phyloP scores from a whole-genome alignment of 2,329 filamentous ascomycete genomes.

The Fusarium poae region DNA sequence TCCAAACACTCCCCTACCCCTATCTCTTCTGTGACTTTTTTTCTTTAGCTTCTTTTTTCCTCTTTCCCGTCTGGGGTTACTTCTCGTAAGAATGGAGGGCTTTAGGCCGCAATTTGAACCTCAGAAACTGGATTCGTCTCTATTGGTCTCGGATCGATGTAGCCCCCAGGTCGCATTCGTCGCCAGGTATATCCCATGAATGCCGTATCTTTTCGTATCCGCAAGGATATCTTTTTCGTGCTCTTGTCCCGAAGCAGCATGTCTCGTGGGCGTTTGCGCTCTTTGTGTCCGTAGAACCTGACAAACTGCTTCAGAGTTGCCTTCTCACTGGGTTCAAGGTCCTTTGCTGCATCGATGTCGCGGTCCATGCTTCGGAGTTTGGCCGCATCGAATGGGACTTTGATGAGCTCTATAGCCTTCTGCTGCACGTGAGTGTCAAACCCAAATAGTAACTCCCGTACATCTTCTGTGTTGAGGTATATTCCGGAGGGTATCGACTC shows the following conservation, averaged over 20 bases:
- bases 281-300: slow-evolving; percentile 68
- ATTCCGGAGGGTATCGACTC: slow-evolving; percentile 59
- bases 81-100: neutral
- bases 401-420: slow-evolving; percentile 61
- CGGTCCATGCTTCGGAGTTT: slow-evolving; percentile 64
- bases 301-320: slow-evolving; percentile 65
- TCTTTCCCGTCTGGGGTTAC: neutral
- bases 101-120: slow-evolving; percentile 5
- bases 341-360: slow-evolving; percentile 59
- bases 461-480: slow-evolving; percentile 50
- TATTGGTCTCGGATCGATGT: slow-evolving; percentile 34
- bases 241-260: slow-evolving; percentile 81
- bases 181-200: slow-evolving; percentile 94
- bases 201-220: slow-evolving; percentile 82
- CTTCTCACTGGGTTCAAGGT: slow-evolving; percentile 54
- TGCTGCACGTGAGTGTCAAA: slow-evolving; percentile 59
- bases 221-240: slow-evolving; percentile 76
- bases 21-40: neutral
- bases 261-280: slow-evolving; percentile 86
- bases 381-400: slow-evolving; percentile 62
- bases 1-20: neutral
- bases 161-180: slow-evolving; percentile 58
- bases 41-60: neutral
- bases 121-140: slow-evolving; percentile 1
- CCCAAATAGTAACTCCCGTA: slow-evolving; percentile 52